phyloP scores from a whole-genome alignment of 257 asterid genomes.

The Solanum habrochaites region DNA sequence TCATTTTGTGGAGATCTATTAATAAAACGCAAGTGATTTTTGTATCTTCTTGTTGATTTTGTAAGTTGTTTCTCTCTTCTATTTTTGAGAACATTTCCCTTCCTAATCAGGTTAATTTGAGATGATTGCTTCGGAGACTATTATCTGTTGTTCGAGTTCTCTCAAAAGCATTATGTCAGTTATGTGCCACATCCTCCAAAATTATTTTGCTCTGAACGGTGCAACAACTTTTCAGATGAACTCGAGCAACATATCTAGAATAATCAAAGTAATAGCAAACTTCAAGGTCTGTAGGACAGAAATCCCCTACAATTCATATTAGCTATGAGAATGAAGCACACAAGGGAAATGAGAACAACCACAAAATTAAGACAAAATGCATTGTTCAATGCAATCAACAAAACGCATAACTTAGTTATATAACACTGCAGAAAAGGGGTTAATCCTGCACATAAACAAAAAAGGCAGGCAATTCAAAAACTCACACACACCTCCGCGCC shows the following conservation, averaged over 20 bases:
- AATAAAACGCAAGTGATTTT: not conserved
- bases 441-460: too few relatives aligned
- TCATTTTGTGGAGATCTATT: not conserved
- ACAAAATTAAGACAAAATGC: not conserved
- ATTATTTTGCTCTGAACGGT: not conserved
- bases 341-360: not conserved
- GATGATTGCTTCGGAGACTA: not conserved
- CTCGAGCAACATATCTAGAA: not conserved
- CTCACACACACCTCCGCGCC: too few relatives aligned
- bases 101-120: not conserved
- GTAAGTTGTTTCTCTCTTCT: not conserved
- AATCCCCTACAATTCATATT: not conserved
- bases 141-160: not conserved
- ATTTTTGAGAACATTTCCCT: not conserved
- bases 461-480: too few relatives aligned
- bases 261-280: not conserved
- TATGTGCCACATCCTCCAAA: not conserved
- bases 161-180: not conserved
- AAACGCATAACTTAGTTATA: too few relatives aligned
- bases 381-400: not conserved
- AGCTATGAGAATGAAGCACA: not conserved
- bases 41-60: not conserved
- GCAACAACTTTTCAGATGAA: not conserved
- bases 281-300: not conserved
- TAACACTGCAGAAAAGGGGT: too few relatives aligned